A percentile compares a stretch with the other conserved stretches of the same genome.
These are phyloP conservation scores for Quercus engelmannii DNA, from an alignment of 306 rosid species.

Conservation along the genomic window DNA sequence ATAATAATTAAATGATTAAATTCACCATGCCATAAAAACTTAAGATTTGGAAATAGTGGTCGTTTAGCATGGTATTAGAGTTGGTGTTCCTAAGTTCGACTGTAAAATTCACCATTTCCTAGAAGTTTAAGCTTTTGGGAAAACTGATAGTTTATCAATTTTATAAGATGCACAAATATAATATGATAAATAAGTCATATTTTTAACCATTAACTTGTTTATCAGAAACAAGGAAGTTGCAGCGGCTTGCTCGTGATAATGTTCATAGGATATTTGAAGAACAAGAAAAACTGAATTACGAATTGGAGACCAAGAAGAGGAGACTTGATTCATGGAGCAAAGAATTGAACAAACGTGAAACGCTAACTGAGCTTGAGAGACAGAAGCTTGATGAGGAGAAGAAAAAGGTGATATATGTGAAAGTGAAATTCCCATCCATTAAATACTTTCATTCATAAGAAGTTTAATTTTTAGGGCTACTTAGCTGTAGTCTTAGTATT, in stretches of 20 bases:
- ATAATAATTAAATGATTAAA: too few species aligned
- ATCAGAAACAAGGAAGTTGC: conserved; percentile 77
- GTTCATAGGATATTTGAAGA: conserved; percentile 70
- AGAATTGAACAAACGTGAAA: conserved; percentile 83
- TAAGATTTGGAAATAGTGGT: too few species aligned
- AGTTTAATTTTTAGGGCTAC: neutral
- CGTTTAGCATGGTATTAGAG: too few species aligned
- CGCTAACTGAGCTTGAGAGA: conserved; percentile 78
- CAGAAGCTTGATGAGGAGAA: conserved; percentile 85
- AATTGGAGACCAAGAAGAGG: conserved; percentile 69
- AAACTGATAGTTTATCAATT: neutral
- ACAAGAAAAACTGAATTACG: conserved; percentile 72
- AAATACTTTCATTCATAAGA: neutral
- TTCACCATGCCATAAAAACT: too few species aligned
- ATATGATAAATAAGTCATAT: neutral
- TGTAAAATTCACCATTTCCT: too few species aligned
- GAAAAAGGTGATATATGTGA: conserved; percentile 53
- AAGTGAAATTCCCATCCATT: neutral
- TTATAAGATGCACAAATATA: neutral
- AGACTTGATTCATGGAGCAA: conserved; percentile 86
- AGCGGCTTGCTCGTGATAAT: conserved; percentile 59
- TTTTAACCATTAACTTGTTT: conserved; percentile 10
- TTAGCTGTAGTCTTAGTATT: neutral
- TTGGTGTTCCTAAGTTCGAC: too few species aligned
- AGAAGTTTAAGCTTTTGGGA: too few species aligned